Evolutionary conservation across 2,329 filamentous ascomycete species (phyloP).

Genomic region (Aotearoamyces nothofagi): DNA sequence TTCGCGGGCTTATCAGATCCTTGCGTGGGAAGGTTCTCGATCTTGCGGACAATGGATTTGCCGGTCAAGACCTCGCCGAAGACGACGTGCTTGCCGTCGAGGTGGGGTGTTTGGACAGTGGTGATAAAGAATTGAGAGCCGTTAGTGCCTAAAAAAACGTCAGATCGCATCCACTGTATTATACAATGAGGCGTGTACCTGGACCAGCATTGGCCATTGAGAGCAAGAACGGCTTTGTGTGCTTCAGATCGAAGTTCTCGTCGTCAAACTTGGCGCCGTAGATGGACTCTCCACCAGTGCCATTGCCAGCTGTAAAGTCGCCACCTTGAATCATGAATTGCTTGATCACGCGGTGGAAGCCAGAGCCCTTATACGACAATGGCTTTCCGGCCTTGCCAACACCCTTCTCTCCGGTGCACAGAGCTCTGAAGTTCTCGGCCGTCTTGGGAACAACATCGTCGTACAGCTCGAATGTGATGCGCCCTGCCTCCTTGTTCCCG

Average conservation of each 20-base stretch:
- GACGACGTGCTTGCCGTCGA: conserved; percentile 94
- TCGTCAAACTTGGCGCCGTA: conserved; percentile 96
- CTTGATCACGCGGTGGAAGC: conserved; percentile 87
- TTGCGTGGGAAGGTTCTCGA: conserved; percentile 70
- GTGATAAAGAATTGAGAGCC: conserved; percentile 98
- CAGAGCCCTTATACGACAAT: conserved; percentile 83
- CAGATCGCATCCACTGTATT: not conserved
- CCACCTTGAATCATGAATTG: conserved; percentile 86
- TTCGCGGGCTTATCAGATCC: conserved; percentile 62
- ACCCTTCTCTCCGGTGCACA: conserved; percentile 94
- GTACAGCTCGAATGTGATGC: conserved; percentile 77
- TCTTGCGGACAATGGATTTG: conserved; percentile 77
- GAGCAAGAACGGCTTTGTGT: conserved; percentile 83
- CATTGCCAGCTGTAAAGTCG: conserved; percentile 75
- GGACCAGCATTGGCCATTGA: conserved; percentile 98
- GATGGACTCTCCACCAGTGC: conserved; percentile 91
- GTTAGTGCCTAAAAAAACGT: conserved; percentile 55
- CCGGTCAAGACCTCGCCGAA: conserved; percentile 90
- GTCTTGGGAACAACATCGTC: conserved; percentile 76
- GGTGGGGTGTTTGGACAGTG: conserved; percentile 84
- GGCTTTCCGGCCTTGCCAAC: conserved; percentile 66
- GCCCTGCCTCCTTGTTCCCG: conserved; percentile 56
- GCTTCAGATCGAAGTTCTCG: conserved; percentile 86
- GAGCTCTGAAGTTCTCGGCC: conserved; percentile 85
- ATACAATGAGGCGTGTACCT: conserved; percentile 33